Conservation (phyloP, 208 protist genomes). For the Acanthamoeba castellanii region DNA sequence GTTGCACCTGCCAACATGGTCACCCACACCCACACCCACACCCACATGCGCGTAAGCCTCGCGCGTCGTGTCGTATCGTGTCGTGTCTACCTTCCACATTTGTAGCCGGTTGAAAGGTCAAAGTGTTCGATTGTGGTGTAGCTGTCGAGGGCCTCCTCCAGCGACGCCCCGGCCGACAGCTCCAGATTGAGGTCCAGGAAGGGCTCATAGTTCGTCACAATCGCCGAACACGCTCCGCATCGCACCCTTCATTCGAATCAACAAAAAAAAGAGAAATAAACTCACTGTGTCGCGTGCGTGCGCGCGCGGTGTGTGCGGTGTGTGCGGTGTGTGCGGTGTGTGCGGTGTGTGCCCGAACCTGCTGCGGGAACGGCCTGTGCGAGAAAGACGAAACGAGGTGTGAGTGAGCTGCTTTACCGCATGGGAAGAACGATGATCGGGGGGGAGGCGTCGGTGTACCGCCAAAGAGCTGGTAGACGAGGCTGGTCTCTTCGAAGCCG, state of each 20-base stretch:
- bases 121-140: constrained; percentile 72
- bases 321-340: too few relatives aligned
- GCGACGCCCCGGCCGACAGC: constrained; percentile 44
- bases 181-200: constrained; percentile 73
- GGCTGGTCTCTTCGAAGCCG: constrained; percentile 39
- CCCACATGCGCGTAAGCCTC: neutral
- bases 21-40: too few relatives aligned
- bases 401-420: neutral
- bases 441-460: neutral
- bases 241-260: neutral
- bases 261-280: neutral
- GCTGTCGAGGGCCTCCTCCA: constrained; percentile 62
- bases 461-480: constrained; percentile 74
- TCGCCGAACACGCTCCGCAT: neutral
- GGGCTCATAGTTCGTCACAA: constrained; percentile 67
- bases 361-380: neutral
- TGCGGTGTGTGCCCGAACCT: neutral
- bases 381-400: neutral
- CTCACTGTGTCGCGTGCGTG: too few relatives aligned
- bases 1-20: constrained; percentile 39
- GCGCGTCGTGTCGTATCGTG: neutral
- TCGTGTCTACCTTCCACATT: neutral
- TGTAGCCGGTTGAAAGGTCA: constrained; percentile 43
- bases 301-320: too few relatives aligned
- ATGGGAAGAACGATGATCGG: neutral